These are phyloP conservation scores for Penicillium capsulatum DNA, from an alignment of 2,329 filamentous ascomycete species.

Conservation along the genomic window DNA sequence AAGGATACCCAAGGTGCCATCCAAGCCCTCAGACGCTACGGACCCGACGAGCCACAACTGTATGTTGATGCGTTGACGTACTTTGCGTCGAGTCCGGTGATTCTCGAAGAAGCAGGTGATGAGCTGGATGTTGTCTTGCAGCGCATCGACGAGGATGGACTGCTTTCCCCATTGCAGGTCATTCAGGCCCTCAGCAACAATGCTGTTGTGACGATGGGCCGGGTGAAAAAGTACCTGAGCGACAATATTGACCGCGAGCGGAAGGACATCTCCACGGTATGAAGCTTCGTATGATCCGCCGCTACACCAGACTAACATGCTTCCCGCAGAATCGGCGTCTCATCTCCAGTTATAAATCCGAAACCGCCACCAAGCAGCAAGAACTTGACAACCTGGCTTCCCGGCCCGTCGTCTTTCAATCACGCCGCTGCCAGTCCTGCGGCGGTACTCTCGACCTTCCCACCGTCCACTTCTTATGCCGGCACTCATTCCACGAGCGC, in stretches of 20 bases:
- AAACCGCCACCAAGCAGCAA: constrained; percentile 72
- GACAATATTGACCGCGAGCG: constrained; percentile 85
- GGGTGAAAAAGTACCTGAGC: constrained; percentile 89
- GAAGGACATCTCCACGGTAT: constrained; percentile 68
- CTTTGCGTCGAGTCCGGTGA: constrained; percentile 76
- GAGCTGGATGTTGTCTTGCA: constrained; percentile 76
- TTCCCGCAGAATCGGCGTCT: constrained; percentile 64
- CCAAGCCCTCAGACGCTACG: constrained; percentile 85
- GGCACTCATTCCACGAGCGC: constrained; percentile 91
- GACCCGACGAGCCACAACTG: constrained; percentile 80
- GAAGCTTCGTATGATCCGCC: constrained; percentile 18
- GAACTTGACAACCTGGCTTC: constrained; percentile 73
- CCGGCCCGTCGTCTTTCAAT: constrained; percentile 85
- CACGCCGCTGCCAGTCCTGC: constrained; percentile 82
- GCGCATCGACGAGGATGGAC: constrained; percentile 81
- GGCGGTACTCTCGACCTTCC: constrained; percentile 75
- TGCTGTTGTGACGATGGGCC: constrained; percentile 89
- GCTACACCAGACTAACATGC: constrained; percentile 20
- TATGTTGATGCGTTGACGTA: constrained; percentile 92
- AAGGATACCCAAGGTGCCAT: constrained; percentile 90
- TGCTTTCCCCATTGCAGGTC: constrained; percentile 95
- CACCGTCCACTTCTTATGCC: constrained; percentile 92
- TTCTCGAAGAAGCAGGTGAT: constrained; percentile 81
- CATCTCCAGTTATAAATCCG: constrained; percentile 75
- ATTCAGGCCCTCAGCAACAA: constrained; percentile 82